These are phyloP conservation scores for Gonapodya prolifera DNA, from an alignment of 192 early-diverging fungal species.

Conservation along the genomic window DNA sequence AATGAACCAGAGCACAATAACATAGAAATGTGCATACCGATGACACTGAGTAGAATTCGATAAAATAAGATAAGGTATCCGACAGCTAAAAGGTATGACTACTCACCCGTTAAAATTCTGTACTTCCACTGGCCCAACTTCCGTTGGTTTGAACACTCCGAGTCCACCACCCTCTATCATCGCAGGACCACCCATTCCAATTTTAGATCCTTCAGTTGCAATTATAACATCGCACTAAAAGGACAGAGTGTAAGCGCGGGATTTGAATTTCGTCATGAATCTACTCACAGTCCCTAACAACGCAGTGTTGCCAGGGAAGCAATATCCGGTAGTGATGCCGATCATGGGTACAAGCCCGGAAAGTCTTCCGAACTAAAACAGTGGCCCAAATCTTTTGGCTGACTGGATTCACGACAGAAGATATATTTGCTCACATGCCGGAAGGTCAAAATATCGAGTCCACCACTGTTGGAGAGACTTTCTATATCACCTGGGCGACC, in stretches of 20 bases:
- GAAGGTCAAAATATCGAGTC: constrained; percentile 4
- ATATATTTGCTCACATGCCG: not conserved
- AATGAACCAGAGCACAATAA: no score
- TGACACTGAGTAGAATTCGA: not conserved
- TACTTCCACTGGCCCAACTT: constrained; percentile 13
- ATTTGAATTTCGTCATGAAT: no score
- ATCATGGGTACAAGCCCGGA: constrained; percentile 8
- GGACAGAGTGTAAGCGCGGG: not conserved
- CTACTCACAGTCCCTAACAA: constrained; percentile 1
- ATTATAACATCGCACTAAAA: constrained; percentile 8
- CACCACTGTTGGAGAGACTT: not conserved
- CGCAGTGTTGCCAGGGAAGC: constrained; percentile 15
- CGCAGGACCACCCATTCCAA: constrained; percentile 15
- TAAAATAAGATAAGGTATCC: no score
- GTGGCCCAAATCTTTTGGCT: not conserved
- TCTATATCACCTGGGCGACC: constrained; percentile 15
- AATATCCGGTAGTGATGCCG: constrained; percentile 12
- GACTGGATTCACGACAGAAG: not conserved
- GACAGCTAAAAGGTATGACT: no score
- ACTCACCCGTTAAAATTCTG: constrained; percentile 11
- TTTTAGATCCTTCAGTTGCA: not conserved
- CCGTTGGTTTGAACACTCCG: constrained; percentile 9
- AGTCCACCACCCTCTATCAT: constrained; percentile 20
- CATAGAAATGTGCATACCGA: no score
- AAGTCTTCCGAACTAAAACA: not conserved